Evolutionary conservation across 1,139 yeast species (phyloP).

Genomic region (Zygoascus meyerae): DNA sequence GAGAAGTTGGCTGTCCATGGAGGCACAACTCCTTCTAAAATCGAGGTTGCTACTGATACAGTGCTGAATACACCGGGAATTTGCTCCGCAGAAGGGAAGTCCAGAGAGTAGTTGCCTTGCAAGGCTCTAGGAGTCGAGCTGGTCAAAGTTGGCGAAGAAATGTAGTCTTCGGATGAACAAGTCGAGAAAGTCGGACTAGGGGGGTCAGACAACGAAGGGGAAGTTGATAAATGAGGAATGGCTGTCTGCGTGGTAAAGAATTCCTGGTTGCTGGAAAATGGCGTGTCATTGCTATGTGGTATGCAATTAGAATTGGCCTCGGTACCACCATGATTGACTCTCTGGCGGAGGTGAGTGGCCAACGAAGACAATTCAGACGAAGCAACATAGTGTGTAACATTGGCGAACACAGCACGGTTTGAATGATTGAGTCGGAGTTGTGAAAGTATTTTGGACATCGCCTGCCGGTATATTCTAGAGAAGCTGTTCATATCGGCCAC

Average conservation of each 20-base stretch:
- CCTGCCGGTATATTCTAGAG: constrained; percentile 1
- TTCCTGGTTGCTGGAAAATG: no score
- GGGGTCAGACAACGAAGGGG: constrained; percentile 5
- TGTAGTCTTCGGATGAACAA: background rate
- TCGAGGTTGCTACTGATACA: constrained; percentile 11
- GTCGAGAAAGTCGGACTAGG: constrained; percentile 2
- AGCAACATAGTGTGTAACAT: constrained; percentile 9
- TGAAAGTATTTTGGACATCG: constrained; percentile 1
- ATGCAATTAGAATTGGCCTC: no score
- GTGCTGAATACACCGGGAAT: constrained; percentile 8
- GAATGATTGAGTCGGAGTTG: background rate
- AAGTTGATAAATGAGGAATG: background rate
- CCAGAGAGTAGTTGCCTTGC: background rate
- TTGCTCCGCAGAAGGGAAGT: background rate
- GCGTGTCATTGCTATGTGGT: no score
- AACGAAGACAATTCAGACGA: background rate
- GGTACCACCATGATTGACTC: no score
- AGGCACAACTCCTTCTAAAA: constrained; percentile 20
- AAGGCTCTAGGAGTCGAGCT: background rate
- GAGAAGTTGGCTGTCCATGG: constrained; percentile 24
- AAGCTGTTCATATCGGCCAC: constrained; percentile 2
- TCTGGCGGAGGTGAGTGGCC: no score
- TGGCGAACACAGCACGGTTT: constrained; percentile 7
- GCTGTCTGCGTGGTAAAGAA: background rate
- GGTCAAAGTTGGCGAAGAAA: background rate